These are phyloP conservation scores for Verruconis gallopava DNA, from an alignment of 2,329 filamentous ascomycete species.

Conservation along the genomic window DNA sequence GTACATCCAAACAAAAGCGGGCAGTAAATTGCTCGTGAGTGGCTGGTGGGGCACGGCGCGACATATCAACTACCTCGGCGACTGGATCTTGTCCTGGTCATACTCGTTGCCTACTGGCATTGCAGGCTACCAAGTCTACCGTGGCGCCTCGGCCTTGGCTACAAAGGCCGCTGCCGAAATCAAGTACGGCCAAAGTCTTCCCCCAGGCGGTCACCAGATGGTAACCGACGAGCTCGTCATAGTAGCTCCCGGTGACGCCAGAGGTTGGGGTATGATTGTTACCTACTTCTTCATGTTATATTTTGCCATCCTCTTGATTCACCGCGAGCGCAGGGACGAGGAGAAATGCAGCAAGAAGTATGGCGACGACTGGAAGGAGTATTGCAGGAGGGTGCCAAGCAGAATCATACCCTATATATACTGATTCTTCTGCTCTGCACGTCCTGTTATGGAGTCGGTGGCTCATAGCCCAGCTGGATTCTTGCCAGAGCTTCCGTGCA, in stretches of 20 bases:
- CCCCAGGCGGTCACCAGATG: slow-evolving; percentile 37
- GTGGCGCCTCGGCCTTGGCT: slow-evolving; percentile 36
- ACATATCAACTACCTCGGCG: slow-evolving; percentile 92
- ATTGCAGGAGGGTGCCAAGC: slow-evolving; percentile 69
- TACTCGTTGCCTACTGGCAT: slow-evolving; percentile 79
- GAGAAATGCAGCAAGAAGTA: slow-evolving; percentile 88
- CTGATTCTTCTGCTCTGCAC: too few relatives aligned
- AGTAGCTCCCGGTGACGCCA: slow-evolving; percentile 57
- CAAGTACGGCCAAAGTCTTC: slow-evolving; percentile 26
- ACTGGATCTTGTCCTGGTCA: slow-evolving; percentile 89
- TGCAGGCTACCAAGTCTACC: slow-evolving; percentile 49
- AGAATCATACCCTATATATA: slow-evolving; percentile 80
- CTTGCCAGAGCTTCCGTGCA: too few relatives aligned
- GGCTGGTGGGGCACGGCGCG: slow-evolving; percentile 91
- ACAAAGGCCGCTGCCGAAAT: slow-evolving; percentile 26
- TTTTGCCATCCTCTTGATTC: slow-evolving; percentile 74
- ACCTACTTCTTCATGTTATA: slow-evolving; percentile 94
- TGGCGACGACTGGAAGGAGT: slow-evolving; percentile 80
- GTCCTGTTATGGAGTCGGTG: too few relatives aligned
- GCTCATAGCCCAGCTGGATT: too few relatives aligned
- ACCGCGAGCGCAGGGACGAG: slow-evolving; percentile 77
- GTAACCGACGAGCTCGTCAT: slow-evolving; percentile 45
- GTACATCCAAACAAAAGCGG: slow-evolving; percentile 73
- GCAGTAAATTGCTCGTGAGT: slow-evolving; percentile 66
- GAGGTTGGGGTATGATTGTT: slow-evolving; percentile 73